Evolutionary conservation across 306 rosid species (phyloP).

Genomic region (Ormosia emarginata): DNA sequence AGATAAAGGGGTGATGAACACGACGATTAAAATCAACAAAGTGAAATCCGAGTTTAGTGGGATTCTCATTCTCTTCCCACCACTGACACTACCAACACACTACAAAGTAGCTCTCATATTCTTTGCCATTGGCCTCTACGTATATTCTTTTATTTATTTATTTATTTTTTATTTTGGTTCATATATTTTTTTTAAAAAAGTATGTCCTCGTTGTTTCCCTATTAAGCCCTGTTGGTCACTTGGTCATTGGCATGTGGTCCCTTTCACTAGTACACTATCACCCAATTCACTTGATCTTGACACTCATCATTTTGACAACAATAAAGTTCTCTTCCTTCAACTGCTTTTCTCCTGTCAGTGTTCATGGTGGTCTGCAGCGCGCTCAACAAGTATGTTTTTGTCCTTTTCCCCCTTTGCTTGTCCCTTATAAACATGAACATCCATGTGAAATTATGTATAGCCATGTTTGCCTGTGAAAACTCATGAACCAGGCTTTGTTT

Average conservation of each 20-base stretch:
- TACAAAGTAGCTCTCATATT: conserved; percentile 37
- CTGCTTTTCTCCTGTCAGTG: conserved; percentile 16
- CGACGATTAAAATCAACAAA: conserved; percentile 28
- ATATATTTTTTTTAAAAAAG: neutral
- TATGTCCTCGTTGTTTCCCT: conserved; percentile 7
- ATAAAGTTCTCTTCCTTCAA: conserved; percentile 20
- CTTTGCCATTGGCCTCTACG: conserved; percentile 32
- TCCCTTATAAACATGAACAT: neutral
- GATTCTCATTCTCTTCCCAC: conserved; percentile 68
- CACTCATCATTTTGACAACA: conserved; percentile 20
- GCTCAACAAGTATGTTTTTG: conserved; percentile 30
- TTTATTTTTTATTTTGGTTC: neutral
- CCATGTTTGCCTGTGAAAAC: neutral
- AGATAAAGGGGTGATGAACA: conserved; percentile 13
- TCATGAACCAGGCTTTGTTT: no score
- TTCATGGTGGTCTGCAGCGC: conserved; percentile 21
- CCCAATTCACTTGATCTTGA: conserved; percentile 36
- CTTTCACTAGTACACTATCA: conserved; percentile 34
- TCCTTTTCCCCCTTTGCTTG: neutral
- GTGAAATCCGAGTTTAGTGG: conserved; percentile 50
- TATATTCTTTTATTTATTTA: neutral
- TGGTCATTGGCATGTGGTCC: conserved; percentile 49
- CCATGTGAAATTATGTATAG: neutral
- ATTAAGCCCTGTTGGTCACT: conserved; percentile 10
- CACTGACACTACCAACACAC: conserved; percentile 27